Percentiles rank a stretch among this genome's conserved stretches.
phyloP scores from a whole-genome alignment of 1,284 basidiomycete genomes.

The Sporisorium iseilematis-ciliati region DNA sequence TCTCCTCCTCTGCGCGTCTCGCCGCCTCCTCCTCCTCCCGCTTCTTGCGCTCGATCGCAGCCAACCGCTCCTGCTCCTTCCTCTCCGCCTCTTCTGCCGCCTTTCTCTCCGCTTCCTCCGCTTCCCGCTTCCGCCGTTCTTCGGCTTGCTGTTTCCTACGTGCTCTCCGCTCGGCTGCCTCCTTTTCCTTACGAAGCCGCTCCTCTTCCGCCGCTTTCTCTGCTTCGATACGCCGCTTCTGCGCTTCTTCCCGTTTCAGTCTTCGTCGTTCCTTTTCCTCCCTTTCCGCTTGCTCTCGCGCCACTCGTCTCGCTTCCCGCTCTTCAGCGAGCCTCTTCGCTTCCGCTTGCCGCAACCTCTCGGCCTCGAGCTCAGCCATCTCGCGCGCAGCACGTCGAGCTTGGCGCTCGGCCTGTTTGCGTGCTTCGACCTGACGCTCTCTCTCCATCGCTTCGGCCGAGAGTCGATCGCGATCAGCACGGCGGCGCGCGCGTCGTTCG shows the following conservation, averaged over 20 bases:
- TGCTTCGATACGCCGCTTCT: slow-evolving; percentile 23
- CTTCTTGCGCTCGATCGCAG: slow-evolving; percentile 13
- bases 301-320: slow-evolving; percentile 27
- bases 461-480: slow-evolving; percentile 30
- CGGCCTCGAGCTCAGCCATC: slow-evolving; percentile 12
- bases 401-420: slow-evolving; percentile 27
- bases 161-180: slow-evolving; percentile 29
- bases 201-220: slow-evolving; percentile 34
- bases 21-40: slow-evolving; percentile 20
- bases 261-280: slow-evolving; percentile 21
- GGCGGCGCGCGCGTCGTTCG: slow-evolving; percentile 21
- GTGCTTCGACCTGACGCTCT: slow-evolving; percentile 14
- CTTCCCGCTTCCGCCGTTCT: slow-evolving; percentile 27
- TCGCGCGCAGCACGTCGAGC: slow-evolving; percentile 28
- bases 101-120: slow-evolving; percentile 6
- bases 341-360: slow-evolving; percentile 13
- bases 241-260: slow-evolving; percentile 27
- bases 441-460: slow-evolving; percentile 8
- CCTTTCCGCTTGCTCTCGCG: slow-evolving; percentile 24
- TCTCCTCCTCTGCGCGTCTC: slow-evolving; percentile 38
- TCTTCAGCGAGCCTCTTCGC: slow-evolving; percentile 13
- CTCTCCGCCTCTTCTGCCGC: slow-evolving; percentile 23
- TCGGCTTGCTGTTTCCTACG: slow-evolving; percentile 26
- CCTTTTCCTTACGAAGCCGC: slow-evolving; percentile 22
- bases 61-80: slow-evolving; percentile 14